phyloP scores from a whole-genome alignment of 768 basidiomycete species.

The Leccinum ochraceum region DNA sequence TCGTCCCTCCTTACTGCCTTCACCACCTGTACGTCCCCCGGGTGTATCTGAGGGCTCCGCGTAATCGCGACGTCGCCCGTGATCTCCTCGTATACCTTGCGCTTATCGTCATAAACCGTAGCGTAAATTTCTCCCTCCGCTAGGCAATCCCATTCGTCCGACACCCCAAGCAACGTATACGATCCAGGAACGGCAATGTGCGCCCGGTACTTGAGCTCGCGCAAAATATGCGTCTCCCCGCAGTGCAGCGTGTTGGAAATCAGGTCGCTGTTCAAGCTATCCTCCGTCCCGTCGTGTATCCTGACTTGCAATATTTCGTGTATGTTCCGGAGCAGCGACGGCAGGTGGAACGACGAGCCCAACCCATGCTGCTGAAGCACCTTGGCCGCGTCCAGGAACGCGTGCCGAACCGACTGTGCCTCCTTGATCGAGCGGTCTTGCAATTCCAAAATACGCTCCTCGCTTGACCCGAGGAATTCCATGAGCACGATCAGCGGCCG shows the following conservation, averaged over 20 bases:
- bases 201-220: slow-evolving; percentile 52
- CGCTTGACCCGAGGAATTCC: slow-evolving; percentile 44
- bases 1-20: slow-evolving; percentile 43
- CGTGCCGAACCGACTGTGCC: slow-evolving; percentile 35
- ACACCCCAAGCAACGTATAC: slow-evolving; percentile 53
- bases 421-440: slow-evolving; percentile 41
- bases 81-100: slow-evolving; percentile 26
- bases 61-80: slow-evolving; percentile 46
- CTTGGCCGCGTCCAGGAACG: slow-evolving; percentile 38
- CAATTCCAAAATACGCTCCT: slow-evolving; percentile 35
- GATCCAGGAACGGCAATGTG: slow-evolving; percentile 51
- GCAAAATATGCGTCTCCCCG: slow-evolving; percentile 46
- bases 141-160: slow-evolving; percentile 50
- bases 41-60: slow-evolving; percentile 55
- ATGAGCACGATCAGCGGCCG: slow-evolving; percentile 50
- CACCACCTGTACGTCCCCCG: slow-evolving; percentile 46
- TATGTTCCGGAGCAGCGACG: slow-evolving; percentile 44
- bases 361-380: slow-evolving; percentile 46
- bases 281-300: slow-evolving; percentile 15
- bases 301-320: slow-evolving; percentile 33
- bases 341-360: slow-evolving; percentile 45
- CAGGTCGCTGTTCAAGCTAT: slow-evolving; percentile 35
- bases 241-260: slow-evolving; percentile 39
- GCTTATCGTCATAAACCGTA: slow-evolving; percentile 37
- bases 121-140: slow-evolving; percentile 50